These are phyloP conservation scores for Solidago caesia DNA, from an alignment of 129 eudicot species.

Conservation along the genomic window DNA sequence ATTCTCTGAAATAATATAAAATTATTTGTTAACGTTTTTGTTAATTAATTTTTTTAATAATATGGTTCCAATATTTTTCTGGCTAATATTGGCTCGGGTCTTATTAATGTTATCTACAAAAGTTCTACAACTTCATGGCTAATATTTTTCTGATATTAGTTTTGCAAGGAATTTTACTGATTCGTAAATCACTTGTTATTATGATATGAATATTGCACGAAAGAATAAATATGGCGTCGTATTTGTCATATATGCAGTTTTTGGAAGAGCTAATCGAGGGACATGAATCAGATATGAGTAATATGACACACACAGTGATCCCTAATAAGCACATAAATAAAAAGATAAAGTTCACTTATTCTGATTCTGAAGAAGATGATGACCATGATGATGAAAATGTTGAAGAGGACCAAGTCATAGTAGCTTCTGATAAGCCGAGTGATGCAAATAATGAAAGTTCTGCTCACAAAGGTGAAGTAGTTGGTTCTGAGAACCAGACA, in stretches of 20 bases:
- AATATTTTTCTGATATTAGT: not conserved
- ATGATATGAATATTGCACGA: not conserved
- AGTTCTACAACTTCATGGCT: not conserved
- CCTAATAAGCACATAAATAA: conserved; percentile 61
- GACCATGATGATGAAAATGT: conserved; percentile 37
- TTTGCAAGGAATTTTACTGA: not conserved
- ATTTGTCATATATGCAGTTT: conserved; percentile 41
- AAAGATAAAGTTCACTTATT: conserved; percentile 64
- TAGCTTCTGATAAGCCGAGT: conserved; percentile 16
- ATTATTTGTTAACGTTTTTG: too few species aligned
- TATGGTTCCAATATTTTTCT: too few species aligned
- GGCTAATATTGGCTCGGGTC: too few species aligned
- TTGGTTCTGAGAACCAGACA: conserved; percentile 26
- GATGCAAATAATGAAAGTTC: conserved; percentile 25
- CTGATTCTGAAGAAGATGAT: conserved; percentile 67
- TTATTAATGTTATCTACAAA: too few species aligned
- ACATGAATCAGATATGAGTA: conserved; percentile 26
- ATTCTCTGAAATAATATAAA: too few species aligned
- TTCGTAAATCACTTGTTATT: conserved; percentile 1
- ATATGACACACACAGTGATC: conserved; percentile 22
- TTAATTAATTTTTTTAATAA: too few species aligned
- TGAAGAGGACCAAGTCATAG: conserved; percentile 34
- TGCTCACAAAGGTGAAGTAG: conserved; percentile 14
- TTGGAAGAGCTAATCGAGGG: conserved; percentile 81
- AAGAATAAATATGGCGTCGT: not conserved